phyloP scores from a whole-genome alignment of 2,329 filamentous ascomycete species.

The Phialophora macrospora region DNA sequence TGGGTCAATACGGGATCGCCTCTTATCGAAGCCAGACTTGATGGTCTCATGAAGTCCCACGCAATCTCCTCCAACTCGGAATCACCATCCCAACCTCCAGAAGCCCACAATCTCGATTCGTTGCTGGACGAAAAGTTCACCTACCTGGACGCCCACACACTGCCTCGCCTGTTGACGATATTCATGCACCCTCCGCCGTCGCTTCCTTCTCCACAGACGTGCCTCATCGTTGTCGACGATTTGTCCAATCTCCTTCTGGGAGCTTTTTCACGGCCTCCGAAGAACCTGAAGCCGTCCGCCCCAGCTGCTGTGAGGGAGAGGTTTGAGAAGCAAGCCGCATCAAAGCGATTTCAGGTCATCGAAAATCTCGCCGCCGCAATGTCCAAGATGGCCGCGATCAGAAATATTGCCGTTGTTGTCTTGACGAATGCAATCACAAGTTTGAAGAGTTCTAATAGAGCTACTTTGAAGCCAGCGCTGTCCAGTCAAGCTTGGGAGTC shows the following conservation, averaged over 20 bases:
- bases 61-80: slow-evolving; percentile 18
- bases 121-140: slow-evolving; percentile 59
- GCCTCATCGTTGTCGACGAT: slow-evolving; percentile 76
- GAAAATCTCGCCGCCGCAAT: slow-evolving; percentile 65
- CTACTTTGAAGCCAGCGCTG: slow-evolving; percentile 75
- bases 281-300: slow-evolving; percentile 43
- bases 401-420: slow-evolving; percentile 73
- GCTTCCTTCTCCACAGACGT: slow-evolving; percentile 67
- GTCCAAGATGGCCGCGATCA: slow-evolving; percentile 74
- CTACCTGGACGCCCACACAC: slow-evolving; percentile 64
- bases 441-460: slow-evolving; percentile 68
- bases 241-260: slow-evolving; percentile 76
- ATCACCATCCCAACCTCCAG: slow-evolving; percentile 18
- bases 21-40: slow-evolving; percentile 55
- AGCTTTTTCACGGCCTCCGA: slow-evolving; percentile 68
- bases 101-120: background rate
- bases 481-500: slow-evolving; percentile 80
- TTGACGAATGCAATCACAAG: slow-evolving; percentile 83
- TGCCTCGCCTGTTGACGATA: slow-evolving; percentile 72
- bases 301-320: slow-evolving; percentile 45
- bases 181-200: slow-evolving; percentile 68
- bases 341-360: slow-evolving; percentile 58
- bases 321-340: slow-evolving; percentile 54
- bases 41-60: slow-evolving; percentile 49
- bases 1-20: slow-evolving; percentile 70